Percentiles rank a stretch among this genome's conserved stretches.
These are phyloP conservation scores for Evansstolkia leycettana DNA, from an alignment of 495 filamentous ascomycete genomes.

Conservation along the genomic window DNA sequence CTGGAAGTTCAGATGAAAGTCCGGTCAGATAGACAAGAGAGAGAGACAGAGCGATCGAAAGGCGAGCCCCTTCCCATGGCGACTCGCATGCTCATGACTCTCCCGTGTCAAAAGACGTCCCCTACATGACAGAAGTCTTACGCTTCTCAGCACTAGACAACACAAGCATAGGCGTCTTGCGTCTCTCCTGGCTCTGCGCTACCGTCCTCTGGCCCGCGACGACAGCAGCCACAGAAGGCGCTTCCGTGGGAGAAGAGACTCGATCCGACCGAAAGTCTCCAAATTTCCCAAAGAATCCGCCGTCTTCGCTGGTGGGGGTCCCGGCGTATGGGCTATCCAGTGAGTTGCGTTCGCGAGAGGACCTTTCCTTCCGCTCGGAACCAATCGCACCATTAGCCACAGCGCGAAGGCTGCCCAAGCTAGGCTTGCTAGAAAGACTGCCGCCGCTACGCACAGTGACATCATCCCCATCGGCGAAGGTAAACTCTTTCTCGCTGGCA, in stretches of 20 bases:
- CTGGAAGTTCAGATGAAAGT: too few relatives aligned
- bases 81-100: too few relatives aligned
- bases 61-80: too few relatives aligned
- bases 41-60: too few relatives aligned
- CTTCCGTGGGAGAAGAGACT: slow-evolving; percentile 20
- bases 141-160: slow-evolving; percentile 85
- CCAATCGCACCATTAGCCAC: slow-evolving; percentile 75
- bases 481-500: slow-evolving; percentile 75
- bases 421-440: slow-evolving; percentile 66
- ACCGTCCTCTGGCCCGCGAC: slow-evolving; percentile 34
- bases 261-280: slow-evolving; percentile 33
- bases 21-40: too few relatives aligned
- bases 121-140: slow-evolving; percentile 53
- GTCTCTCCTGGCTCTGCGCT: slow-evolving; percentile 44
- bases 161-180: slow-evolving; percentile 77
- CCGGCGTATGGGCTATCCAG: slow-evolving; percentile 32
- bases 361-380: slow-evolving; percentile 59
- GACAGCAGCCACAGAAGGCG: slow-evolving; percentile 34
- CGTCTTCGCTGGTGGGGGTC: slow-evolving; percentile 45
- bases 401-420: slow-evolving; percentile 67
- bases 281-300: slow-evolving; percentile 45
- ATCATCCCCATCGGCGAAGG: slow-evolving; percentile 74
- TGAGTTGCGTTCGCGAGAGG: slow-evolving; percentile 48
- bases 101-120: slow-evolving; percentile 19
- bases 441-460: slow-evolving; percentile 70